Evolutionary conservation across 1,284 basidiomycete genomes (phyloP), one percentile per base, ranked within the genome.

Genomic region (Trichosporon faecale): DNA sequence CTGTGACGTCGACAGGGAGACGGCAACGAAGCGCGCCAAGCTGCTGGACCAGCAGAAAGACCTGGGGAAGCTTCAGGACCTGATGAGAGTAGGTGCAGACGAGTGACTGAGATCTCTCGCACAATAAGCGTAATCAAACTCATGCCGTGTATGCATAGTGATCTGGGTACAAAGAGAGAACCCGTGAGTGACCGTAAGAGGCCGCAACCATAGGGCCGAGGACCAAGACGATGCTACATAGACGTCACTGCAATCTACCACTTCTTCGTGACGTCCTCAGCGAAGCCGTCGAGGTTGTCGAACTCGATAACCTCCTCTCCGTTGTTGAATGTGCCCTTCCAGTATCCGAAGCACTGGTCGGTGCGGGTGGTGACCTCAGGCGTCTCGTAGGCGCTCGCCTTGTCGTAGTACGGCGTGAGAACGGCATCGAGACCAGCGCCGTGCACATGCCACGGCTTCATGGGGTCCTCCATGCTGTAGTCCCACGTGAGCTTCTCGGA

Each of bases 371-470:
- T 55, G 25, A 57, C 63, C 49, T 64, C 31, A 2, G 60, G 46
- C 8, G 33, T 16, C 49, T 68, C 40, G 63, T 57, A 49, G 14
- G 37, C 8, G 21, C 60, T 64, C 2, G 35, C 14, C 67, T 71
- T 71, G 71, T 72, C 46, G 68, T 67, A 68, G 64, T 63, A 67
- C 44, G 66, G 64, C 1, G 44, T 60, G 27, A 72, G 66, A 0
- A 52, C 57, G 12, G 71, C 71, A n/a, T 72, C 66, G 14, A 72
- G 71, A 3, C 71, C 71, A 2, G 66, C 71, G 1, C 71, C 71
- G 11, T 25, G n/a, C 0, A 72, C 37, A 21, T 49, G 61, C 71
- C 71, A 72, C n/a, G 66, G 65, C 64, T 66, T 52, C 40, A 69
- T 67, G 27, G 18, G 65, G 57, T 68, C 66, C 9, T 25, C 23